Evolutionary conservation across 2,329 filamentous ascomycete species (phyloP).

Genomic region (Neofusicoccum laricinum): DNA sequence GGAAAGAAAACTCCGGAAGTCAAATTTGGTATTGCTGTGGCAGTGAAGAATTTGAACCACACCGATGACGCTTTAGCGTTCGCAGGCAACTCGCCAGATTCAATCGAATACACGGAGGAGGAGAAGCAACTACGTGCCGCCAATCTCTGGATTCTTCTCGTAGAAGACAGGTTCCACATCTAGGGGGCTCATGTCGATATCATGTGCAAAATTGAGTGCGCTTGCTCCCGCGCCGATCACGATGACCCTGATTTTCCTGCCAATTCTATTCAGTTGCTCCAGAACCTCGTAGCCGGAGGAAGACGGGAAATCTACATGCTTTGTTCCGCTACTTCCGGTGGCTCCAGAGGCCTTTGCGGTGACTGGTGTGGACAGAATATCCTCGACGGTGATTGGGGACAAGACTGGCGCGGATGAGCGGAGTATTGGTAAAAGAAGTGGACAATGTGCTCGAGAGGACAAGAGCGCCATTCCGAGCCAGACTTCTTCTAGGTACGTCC

Average conservation of each 20-base stretch:
- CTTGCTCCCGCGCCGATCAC: slow-evolving; percentile 34
- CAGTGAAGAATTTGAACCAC: too few species aligned
- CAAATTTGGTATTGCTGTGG: too few species aligned
- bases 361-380: background rate
- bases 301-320: too few species aligned
- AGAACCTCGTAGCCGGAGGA: background rate
- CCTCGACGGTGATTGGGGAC: background rate
- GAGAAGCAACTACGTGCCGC: slow-evolving; percentile 48
- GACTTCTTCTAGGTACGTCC: background rate
- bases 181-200: background rate
- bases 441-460: background rate
- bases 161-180: slow-evolving; percentile 49
- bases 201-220: slow-evolving; percentile 39
- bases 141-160: slow-evolving; percentile 46
- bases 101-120: slow-evolving; percentile 21
- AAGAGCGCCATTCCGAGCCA: background rate
- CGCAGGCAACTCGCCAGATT: background rate
- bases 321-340: too few species aligned
- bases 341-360: background rate
- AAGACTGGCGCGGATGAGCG: background rate
- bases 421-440: background rate
- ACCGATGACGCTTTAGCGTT: too few species aligned
- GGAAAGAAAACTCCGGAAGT: too few species aligned
- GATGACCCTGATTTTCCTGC: slow-evolving; percentile 18
- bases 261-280: background rate